These are phyloP conservation scores for Fonsecaea erecta DNA, from an alignment of 2,329 filamentous ascomycete species.

Conservation along the genomic window DNA sequence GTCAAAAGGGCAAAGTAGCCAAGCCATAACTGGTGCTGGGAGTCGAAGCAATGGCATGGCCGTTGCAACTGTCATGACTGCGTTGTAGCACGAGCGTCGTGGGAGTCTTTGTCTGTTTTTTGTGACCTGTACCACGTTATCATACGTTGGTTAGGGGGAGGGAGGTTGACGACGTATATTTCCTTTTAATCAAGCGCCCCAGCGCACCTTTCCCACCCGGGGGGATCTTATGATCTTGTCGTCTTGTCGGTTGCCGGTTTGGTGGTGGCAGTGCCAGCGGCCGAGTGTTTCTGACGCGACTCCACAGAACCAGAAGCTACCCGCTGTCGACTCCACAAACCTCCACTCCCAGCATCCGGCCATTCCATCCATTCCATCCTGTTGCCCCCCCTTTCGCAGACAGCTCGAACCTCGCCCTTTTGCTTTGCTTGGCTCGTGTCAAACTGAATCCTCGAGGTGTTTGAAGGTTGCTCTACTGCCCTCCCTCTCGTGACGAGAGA, in stretches of 20 bases:
- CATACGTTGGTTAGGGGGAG: constrained; percentile 1
- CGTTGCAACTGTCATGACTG: constrained; percentile 6
- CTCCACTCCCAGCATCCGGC: constrained; percentile 9
- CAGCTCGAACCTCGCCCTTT: neutral
- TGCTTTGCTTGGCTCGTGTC: neutral
- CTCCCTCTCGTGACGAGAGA: neutral
- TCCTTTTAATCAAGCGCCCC: constrained; percentile 23
- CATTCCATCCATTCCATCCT: constrained; percentile 13
- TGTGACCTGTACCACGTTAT: constrained; percentile 16
- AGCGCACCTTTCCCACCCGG: constrained; percentile 22
- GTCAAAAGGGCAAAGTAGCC: constrained; percentile 42
- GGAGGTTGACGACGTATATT: constrained; percentile 13
- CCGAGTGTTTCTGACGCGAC: constrained; percentile 18
- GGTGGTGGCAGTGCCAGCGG: constrained; percentile 11
- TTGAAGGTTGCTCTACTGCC: neutral
- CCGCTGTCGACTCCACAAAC: constrained; percentile 16
- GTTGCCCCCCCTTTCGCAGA: constrained; percentile 10
- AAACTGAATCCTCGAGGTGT: neutral
- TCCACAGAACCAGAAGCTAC: constrained; percentile 8
- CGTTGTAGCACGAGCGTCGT: constrained; percentile 9
- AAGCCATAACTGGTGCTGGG: constrained; percentile 23
- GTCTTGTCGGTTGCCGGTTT: constrained; percentile 3
- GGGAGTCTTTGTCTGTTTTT: neutral
- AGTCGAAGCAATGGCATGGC: neutral
- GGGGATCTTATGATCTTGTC: no score